Conservation (phyloP, 352 stramenopile species). For the Phytopythium mirpurense region DNA sequence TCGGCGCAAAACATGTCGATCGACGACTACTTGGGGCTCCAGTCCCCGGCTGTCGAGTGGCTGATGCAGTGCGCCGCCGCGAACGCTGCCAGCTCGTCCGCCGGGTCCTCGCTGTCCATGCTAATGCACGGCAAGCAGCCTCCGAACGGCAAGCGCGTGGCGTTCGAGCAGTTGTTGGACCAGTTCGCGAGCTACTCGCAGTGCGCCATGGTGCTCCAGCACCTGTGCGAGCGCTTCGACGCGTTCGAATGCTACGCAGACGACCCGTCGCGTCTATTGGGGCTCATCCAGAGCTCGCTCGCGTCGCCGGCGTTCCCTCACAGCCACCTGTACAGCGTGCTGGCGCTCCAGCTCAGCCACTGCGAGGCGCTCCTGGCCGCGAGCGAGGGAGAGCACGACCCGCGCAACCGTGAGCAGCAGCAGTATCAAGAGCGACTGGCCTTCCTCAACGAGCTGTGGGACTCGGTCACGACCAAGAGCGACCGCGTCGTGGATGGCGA, state of each 20-base stretch:
- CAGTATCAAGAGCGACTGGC: slow-evolving; percentile 20
- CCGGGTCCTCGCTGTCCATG: background rate
- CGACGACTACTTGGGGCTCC: slow-evolving; percentile 65
- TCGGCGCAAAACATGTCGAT: slow-evolving; percentile 46
- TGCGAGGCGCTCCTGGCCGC: background rate
- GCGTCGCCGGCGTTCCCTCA: slow-evolving; percentile 51
- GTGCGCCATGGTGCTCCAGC: slow-evolving; percentile 88
- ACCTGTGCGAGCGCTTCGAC: slow-evolving; percentile 77
- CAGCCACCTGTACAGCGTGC: slow-evolving; percentile 65
- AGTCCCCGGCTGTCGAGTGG: slow-evolving; percentile 87
- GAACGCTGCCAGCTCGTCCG: slow-evolving; percentile 15
- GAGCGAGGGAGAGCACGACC: background rate
- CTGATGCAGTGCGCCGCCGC: slow-evolving; percentile 67
- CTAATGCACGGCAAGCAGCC: slow-evolving; percentile 6
- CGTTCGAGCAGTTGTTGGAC: slow-evolving; percentile 61
- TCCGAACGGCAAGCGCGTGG: slow-evolving; percentile 19
- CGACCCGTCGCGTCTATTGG: slow-evolving; percentile 50
- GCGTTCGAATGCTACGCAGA: slow-evolving; percentile 44
- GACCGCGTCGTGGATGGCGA: slow-evolving; percentile 3
- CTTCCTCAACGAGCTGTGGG: slow-evolving; percentile 88
- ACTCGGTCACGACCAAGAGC: slow-evolving; percentile 55
- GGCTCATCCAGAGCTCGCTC: slow-evolving; percentile 45
- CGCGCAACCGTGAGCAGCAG: background rate
- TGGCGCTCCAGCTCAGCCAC: slow-evolving; percentile 55
- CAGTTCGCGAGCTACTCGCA: slow-evolving; percentile 83